Evolutionary conservation across 2,329 filamentous ascomycete genomes (phyloP).

Genomic region (Periconia sp.): DNA sequence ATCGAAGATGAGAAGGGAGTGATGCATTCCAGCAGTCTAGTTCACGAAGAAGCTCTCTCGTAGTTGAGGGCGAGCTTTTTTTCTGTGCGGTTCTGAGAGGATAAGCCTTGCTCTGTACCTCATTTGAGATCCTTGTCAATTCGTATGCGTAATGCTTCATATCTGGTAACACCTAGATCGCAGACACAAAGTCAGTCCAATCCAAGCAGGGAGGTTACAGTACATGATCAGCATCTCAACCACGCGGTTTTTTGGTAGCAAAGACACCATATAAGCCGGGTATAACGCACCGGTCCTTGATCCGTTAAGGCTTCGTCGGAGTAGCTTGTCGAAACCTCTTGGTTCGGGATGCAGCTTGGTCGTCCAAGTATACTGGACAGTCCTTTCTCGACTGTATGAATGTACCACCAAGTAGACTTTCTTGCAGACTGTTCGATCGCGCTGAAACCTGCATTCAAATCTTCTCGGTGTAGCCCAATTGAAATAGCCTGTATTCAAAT

Average conservation of each 20-base stretch:
- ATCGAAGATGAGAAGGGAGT: conserved; percentile 14
- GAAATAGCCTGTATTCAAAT: conserved; percentile 37
- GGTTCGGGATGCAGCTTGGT: conserved; percentile 28
- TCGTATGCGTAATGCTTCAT: conserved; percentile 14
- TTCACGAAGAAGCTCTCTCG: conserved; percentile 21
- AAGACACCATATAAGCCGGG: too few relatives aligned
- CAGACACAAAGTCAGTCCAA: too few relatives aligned
- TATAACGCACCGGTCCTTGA: conserved; percentile 13
- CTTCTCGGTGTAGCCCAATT: conserved; percentile 49
- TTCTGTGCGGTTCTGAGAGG: conserved; percentile 21
- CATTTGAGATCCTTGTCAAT: conserved; percentile 20
- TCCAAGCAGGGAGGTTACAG: too few relatives aligned
- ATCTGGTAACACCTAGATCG: conserved; percentile 3
- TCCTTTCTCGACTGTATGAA: conserved; percentile 28
- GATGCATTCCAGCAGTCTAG: conserved; percentile 19
- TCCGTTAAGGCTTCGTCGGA: conserved; percentile 22
- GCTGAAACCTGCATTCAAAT: conserved; percentile 43
- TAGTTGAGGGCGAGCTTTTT: conserved; percentile 22
- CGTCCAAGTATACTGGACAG: conserved; percentile 28
- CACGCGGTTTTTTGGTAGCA: too few relatives aligned
- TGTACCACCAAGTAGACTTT: conserved; percentile 28
- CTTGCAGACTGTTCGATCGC: conserved; percentile 28
- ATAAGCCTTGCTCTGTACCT: conserved; percentile 24
- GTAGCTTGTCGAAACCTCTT: conserved; percentile 22
- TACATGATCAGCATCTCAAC: too few relatives aligned